A percentile compares a stretch with the other conserved stretches of the same genome.
Conservation (phyloP, 306 rosid species). For the Hippophae rhamnoides region DNA sequence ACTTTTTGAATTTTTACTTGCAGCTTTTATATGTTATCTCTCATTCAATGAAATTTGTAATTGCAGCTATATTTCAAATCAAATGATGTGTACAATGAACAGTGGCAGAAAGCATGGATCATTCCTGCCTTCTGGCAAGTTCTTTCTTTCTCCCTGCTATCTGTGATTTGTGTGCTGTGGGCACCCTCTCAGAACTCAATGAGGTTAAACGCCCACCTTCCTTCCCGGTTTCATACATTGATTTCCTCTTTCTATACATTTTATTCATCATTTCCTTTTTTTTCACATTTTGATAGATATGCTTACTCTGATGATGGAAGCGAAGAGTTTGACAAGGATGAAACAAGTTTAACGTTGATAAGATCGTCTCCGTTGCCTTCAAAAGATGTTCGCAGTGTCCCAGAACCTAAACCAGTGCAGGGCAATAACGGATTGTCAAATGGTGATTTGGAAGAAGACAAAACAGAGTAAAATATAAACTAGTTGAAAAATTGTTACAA, state of each 20-base stretch:
- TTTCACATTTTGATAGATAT: conserved; percentile 34
- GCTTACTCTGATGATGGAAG: conserved; percentile 60
- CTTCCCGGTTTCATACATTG: background rate
- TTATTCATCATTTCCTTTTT: too few species aligned
- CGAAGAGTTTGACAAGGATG: conserved; percentile 83
- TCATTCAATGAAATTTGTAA: background rate
- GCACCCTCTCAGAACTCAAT: conserved; percentile 91
- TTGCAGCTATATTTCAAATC: conserved; percentile 83
- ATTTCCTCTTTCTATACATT: too few species aligned
- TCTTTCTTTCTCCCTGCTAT: conserved; percentile 69
- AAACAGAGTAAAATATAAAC: conserved; percentile 45
- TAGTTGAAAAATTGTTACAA: conserved; percentile 20
- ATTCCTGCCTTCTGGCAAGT: conserved; percentile 97
- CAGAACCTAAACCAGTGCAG: conserved; percentile 41
- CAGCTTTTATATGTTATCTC: conserved; percentile 32
- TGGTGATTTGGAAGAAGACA: conserved; percentile 78
- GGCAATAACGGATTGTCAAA: conserved; percentile 35
- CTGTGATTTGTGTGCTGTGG: conserved; percentile 79
- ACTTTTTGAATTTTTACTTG: conserved; percentile 4
- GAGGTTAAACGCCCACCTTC: conserved; percentile 30
- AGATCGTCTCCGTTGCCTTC: conserved; percentile 61
- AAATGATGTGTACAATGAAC: conserved; percentile 72
- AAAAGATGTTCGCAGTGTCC: conserved; percentile 42
- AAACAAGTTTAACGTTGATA: conserved; percentile 62
- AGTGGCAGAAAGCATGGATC: conserved; percentile 91